Percentiles rank a stretch among this genome's conserved stretches.
phyloP scores from a whole-genome alignment of 2,329 filamentous ascomycete genomes.

The Colletotrichum chrysophilum region DNA sequence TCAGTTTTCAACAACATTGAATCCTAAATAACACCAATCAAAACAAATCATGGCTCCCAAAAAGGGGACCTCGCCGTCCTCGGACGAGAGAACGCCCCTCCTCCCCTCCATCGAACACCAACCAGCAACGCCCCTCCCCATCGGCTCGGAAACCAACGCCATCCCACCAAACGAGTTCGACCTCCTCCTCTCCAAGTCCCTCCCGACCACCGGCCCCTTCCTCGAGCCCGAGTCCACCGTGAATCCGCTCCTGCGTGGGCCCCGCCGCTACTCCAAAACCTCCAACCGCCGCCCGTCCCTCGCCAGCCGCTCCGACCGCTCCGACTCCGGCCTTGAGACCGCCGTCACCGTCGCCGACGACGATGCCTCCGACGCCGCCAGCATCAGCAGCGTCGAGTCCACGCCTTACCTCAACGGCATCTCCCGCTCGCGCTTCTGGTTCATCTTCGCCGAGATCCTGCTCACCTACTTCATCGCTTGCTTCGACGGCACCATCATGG shows the following conservation, averaged over 20 bases:
- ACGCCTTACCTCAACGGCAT: slow-evolving; percentile 49
- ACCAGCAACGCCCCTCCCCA: slow-evolving; percentile 13
- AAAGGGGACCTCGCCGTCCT: neutral
- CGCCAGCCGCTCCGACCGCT: neutral
- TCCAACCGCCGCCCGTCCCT: slow-evolving; percentile 16
- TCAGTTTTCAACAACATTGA: neutral
- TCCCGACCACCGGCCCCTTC: slow-evolving; percentile 39
- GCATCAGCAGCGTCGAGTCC: slow-evolving; percentile 12
- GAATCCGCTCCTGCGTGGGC: slow-evolving; percentile 43
- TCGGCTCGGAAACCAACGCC: slow-evolving; percentile 20
- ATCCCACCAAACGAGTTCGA: slow-evolving; percentile 41
- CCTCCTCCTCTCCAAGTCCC: slow-evolving; percentile 42
- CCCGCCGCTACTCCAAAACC: slow-evolving; percentile 29
- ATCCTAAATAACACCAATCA: neutral
- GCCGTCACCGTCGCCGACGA: neutral
- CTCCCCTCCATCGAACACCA: neutral
- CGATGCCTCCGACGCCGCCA: slow-evolving; percentile 6
- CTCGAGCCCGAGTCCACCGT: slow-evolving; percentile 48
- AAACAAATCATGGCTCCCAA: neutral
- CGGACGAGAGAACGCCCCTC: slow-evolving; percentile 10
- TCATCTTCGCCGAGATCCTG: slow-evolving; percentile 65
- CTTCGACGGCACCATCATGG: slow-evolving; percentile 84
- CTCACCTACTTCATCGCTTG: slow-evolving; percentile 62
- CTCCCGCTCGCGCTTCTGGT: slow-evolving; percentile 60
- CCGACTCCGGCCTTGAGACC: neutral